Evolutionary conservation across 306 rosid species (phyloP).

Genomic region (Urtica urens): DNA sequence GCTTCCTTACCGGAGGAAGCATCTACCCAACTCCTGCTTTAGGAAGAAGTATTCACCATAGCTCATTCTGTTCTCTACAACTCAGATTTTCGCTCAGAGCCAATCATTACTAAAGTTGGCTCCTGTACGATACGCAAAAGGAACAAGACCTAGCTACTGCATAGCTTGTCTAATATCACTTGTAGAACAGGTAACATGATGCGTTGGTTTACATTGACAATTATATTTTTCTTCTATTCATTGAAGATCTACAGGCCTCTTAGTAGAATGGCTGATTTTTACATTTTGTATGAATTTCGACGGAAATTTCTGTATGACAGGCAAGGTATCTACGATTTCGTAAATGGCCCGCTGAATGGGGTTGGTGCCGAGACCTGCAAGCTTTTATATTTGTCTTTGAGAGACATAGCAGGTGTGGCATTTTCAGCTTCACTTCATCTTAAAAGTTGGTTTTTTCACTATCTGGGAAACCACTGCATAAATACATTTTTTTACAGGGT

Average conservation of each 20-base stretch:
- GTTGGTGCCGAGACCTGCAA: slow-evolving; percentile 94
- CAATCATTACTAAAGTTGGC: slow-evolving; percentile 43
- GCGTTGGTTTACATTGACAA: background rate
- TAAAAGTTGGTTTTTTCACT: slow-evolving; percentile 8
- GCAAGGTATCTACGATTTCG: slow-evolving; percentile 57
- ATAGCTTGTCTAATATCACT: slow-evolving; percentile 72
- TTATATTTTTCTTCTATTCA: background rate
- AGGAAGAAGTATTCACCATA: too few relatives aligned
- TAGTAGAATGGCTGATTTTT: background rate
- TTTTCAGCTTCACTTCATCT: slow-evolving; percentile 12
- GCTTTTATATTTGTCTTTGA: slow-evolving; percentile 79
- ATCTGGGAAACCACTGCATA: too few relatives aligned
- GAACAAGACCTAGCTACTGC: slow-evolving; percentile 62
- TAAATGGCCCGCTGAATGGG: slow-evolving; percentile 91
- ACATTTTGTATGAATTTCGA: slow-evolving; percentile 1
- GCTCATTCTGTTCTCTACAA: slow-evolving; percentile 18
- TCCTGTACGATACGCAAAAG: slow-evolving; percentile 33
- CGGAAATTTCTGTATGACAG: slow-evolving; percentile 25
- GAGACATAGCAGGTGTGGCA: slow-evolving; percentile 73
- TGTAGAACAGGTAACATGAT: slow-evolving; percentile 71
- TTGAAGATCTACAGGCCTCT: background rate
- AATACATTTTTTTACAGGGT: slow-evolving; percentile 48
- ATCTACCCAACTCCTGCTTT: too few relatives aligned
- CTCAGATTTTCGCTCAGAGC: slow-evolving; percentile 52
- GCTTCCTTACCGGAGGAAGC: too few relatives aligned